Base-by-base conservation (phyloP, 2,329 filamentous ascomycete species). In the Diaporthe sp. region DNA sequence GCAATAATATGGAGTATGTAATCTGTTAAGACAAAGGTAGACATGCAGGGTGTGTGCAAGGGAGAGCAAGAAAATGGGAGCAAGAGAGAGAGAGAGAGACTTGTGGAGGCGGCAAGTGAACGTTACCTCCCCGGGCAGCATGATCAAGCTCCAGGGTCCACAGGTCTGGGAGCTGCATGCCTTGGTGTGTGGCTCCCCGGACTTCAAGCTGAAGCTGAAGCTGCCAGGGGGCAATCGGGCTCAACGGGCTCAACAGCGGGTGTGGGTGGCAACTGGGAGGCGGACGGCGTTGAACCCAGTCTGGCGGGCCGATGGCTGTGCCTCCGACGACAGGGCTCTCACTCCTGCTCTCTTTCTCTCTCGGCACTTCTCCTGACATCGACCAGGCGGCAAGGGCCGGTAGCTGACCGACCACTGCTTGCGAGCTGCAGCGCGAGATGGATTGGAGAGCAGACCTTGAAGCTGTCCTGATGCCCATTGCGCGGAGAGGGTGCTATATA, bases 241-340 rank as follows among this genome's bases (percentile, higher is more conserved):
- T 22, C 61, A 34, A 49, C 28, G 39, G 42, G 25, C 28, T 60
- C 25, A n/a, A 15, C 44, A 51, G 37, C 44, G 25, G 63, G 44
- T n/a, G 28, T 39, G 44, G 17, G 63, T 53, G 44, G 44, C 47
- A 22, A n/a, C 8, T 39, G 31, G 47, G n/a, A 39, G 31, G 47
- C 63, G 63, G 47, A 47, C 31, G 42, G 31, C 63, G 63, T 39
- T 39, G 47, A 53, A 68, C 47, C 63, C 71, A 63, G 71, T 34
- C 57, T 63, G 71, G 71, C 71, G 71, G 71, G 71, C 71, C 71
- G 71, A 63, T 42, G 57, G 47, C 34, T 55, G 31, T 55, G 57
- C 20, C 57, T 42, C 71, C 65, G 65, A 68, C n/a, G 31, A 68
- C 63, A 68, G 44, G 58, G 53, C 57, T 22, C 13, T 39, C 20